phyloP scores from a whole-genome alignment of 1,284 basidiomycete species.

The Pyrrhoderma noxium region DNA sequence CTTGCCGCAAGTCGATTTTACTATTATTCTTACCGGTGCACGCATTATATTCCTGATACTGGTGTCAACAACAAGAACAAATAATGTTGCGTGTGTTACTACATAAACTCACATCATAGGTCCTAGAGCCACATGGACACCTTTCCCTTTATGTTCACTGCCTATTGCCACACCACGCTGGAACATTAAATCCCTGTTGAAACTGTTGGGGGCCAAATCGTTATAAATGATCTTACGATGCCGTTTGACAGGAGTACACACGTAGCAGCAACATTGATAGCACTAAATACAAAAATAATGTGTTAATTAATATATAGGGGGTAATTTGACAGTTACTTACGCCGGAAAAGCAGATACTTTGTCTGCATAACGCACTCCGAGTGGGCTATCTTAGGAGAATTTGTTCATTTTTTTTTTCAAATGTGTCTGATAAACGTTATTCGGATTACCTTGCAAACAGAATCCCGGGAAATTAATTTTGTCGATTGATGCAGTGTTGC shows the following conservation, averaged over 20 bases:
- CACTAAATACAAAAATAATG: conserved; percentile 27
- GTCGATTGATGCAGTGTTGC: conserved; percentile 57
- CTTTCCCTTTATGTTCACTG: conserved; percentile 42
- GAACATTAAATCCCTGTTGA: conserved; percentile 50
- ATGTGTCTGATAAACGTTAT: neutral
- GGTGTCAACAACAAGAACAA: neutral
- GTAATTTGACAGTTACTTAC: conserved; percentile 27
- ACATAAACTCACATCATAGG: conserved; percentile 20
- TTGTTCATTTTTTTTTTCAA: conserved; percentile 1
- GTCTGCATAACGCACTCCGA: conserved; percentile 60
- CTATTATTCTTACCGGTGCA: conserved; percentile 7
- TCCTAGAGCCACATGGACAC: conserved; percentile 43
- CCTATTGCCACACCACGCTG: conserved; percentile 41
- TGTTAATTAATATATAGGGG: neutral
- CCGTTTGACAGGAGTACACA: conserved; percentile 23
- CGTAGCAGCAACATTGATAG: conserved; percentile 67
- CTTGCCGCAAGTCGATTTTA: neutral
- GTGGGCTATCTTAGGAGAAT: conserved; percentile 38
- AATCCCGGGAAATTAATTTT: conserved; percentile 60
- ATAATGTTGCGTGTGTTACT: too few species aligned
- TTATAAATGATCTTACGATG: too few species aligned
- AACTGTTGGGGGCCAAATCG: conserved; percentile 28
- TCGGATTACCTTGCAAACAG: conserved; percentile 52
- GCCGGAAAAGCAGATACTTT: conserved; percentile 62
- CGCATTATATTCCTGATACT: conserved; percentile 18